Base-by-base conservation (phyloP, 2,329 filamentous ascomycete genomes). In the Thielaviopsis populi region DNA sequence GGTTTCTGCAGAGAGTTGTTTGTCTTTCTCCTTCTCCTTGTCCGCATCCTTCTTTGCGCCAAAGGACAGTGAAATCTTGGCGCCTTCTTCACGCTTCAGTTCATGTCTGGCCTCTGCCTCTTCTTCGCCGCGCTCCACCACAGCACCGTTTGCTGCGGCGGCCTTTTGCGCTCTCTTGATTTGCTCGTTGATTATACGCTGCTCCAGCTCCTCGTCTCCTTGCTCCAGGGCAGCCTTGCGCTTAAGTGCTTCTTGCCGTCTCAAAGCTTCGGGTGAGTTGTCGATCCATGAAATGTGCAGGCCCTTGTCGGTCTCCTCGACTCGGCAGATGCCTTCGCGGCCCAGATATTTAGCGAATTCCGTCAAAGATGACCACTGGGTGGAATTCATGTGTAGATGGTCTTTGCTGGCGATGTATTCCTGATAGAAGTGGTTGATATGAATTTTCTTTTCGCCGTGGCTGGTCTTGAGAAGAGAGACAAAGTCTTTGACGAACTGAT, bases 371-470 rank as follows among this genome's bases (percentile, higher is more conserved):
- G 86, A 83, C 91, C 91, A 97, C 70, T 87, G 86, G 0, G 94
- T 97, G 7, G 90, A 80, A 74, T 96, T 96, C 88, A 97, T 91
- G 72, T 97, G 94, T 8, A 94, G 78, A 72, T 97, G 92, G 70
- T 90, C 81, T 73, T 91, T 91, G 69, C 92, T 87, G 17, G 84
- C 80, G 69, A 97, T 96, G 70, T 95, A 94, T 71, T 91, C 86
- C 72, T 97, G 90, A 75, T 99, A 99, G 73, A 97, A 97, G 67
- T 89, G 85, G 71, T 99, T 99, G 61, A 91, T 83, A 41, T 91
- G 82, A 1, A 97, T 85, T 69, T 84, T 82, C 74, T 99, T 99
- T 74, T 96, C 91, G 67, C 91, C 90, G 70, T 99, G 94, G 0
- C 86, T 83, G 0, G 91, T 96, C 65, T 84, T 82, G 6, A 99